Percentiles rank a stretch among this genome's conserved stretches.
phyloP scores from a whole-genome alignment of 495 filamentous ascomycete genomes.

The Penicillium antarcticum region DNA sequence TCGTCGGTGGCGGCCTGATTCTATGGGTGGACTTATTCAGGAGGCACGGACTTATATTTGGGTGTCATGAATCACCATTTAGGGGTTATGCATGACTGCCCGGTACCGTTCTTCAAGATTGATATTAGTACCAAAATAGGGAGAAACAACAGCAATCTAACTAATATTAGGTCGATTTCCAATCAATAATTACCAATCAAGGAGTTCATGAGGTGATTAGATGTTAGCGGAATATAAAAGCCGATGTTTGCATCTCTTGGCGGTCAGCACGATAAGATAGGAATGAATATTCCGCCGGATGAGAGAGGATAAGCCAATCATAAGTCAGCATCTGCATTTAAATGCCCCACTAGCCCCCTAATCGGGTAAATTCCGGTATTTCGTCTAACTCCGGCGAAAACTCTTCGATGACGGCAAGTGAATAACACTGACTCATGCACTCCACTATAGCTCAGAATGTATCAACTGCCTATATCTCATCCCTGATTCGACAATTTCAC shows the following conservation, averaged over 20 bases:
- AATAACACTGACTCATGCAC: conserved; percentile 5
- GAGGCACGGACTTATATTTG: not conserved
- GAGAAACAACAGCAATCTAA: not conserved
- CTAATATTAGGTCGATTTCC: too few species aligned
- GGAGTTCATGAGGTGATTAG: too few species aligned
- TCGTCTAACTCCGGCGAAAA: not conserved
- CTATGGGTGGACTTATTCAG: not conserved
- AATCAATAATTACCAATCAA: too few species aligned
- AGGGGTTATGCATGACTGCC: too few species aligned
- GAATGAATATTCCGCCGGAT: not conserved
- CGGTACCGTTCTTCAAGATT: too few species aligned
- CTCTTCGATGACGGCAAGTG: not conserved
- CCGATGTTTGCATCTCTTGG: not conserved
- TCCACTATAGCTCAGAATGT: conserved; percentile 5
- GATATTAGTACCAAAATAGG: not conserved
- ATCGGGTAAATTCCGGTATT: not conserved
- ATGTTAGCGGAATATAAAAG: not conserved
- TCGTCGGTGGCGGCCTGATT: too few species aligned
- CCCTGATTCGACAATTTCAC: not conserved
- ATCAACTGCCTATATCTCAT: not conserved
- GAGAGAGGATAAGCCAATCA: not conserved
- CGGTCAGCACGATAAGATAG: not conserved
- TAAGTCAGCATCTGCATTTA: not conserved
- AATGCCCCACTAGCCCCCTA: not conserved
- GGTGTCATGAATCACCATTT: not conserved